A percentile compares a stretch with the other conserved stretches of the same genome.
Conservation (phyloP, 208 protist species). For the Dictyostelium gargantuum region DNA sequence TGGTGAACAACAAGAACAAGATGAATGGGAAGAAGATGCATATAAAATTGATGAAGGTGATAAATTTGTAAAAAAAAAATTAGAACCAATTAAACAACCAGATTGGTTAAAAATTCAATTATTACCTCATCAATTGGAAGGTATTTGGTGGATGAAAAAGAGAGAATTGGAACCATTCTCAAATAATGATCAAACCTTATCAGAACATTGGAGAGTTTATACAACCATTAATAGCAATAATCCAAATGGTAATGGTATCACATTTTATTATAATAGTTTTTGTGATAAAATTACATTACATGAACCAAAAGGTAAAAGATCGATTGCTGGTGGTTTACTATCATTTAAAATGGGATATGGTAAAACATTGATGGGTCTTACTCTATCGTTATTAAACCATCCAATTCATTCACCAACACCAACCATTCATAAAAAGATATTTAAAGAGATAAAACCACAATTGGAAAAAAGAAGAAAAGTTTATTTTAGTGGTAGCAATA, state of each 20-base stretch:
- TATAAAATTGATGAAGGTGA: background rate
- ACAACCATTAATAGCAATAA: background rate
- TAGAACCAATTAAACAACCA: background rate
- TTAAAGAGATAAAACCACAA: background rate
- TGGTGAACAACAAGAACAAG: background rate
- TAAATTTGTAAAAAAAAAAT: background rate
- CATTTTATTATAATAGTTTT: constrained; percentile 15
- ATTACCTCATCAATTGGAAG: background rate
- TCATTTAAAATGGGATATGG: constrained; percentile 73
- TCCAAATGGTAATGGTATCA: background rate
- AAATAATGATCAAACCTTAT: background rate
- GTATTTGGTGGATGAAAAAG: constrained; percentile 38
- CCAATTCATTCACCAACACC: background rate
- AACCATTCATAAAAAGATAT: background rate
- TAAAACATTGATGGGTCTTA: constrained; percentile 59
- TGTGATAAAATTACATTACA: constrained; percentile 31
- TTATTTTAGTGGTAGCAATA: background rate
- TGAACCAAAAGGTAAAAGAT: background rate
- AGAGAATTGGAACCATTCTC: constrained; percentile 8
- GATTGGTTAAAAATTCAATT: background rate
- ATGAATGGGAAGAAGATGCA: background rate
- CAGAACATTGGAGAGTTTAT: background rate
- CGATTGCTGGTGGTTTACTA: constrained; percentile 47
- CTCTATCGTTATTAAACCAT: constrained; percentile 2
- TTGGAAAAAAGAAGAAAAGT: background rate